Evolutionary conservation across 2,329 filamentous ascomycete species (phyloP).

Genomic region (Diaporthe capsici): DNA sequence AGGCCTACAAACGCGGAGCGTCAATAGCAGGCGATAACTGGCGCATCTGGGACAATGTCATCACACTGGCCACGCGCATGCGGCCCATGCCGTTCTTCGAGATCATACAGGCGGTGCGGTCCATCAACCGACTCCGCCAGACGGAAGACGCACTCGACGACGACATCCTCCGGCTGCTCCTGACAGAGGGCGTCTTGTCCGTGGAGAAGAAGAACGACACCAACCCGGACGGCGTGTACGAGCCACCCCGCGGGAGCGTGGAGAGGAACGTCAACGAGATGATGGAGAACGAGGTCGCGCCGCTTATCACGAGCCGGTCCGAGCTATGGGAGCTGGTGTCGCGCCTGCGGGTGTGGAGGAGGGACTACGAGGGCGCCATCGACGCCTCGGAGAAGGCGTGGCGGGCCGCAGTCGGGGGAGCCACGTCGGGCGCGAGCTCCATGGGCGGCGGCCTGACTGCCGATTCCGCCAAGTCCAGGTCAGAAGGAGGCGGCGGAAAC

Average conservation of each 20-base stretch:
- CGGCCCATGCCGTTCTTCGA: constrained; percentile 82
- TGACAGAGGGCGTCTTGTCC: constrained; percentile 76
- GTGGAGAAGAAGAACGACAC: constrained; percentile 54
- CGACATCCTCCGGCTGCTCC: constrained; percentile 78
- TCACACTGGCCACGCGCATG: constrained; percentile 86
- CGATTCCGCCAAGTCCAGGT: constrained; percentile 37
- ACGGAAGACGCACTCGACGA: constrained; percentile 85
- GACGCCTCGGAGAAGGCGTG: constrained; percentile 92
- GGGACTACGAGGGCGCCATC: constrained; percentile 79
- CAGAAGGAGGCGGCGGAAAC: constrained; percentile 55
- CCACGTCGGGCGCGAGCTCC: constrained; percentile 60
- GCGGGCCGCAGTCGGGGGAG: constrained; percentile 76
- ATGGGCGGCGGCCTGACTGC: constrained; percentile 55
- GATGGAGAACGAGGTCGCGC: constrained; percentile 80
- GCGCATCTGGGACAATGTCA: constrained; percentile 97
- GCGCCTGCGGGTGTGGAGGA: constrained; percentile 79
- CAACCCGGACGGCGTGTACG: constrained; percentile 49
- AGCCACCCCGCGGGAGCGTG: constrained; percentile 69
- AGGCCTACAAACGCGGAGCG: constrained; percentile 89
- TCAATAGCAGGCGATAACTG: constrained; percentile 87
- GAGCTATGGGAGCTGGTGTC: constrained; percentile 83
- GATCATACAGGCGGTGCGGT: constrained; percentile 80
- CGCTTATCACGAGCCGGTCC: constrained; percentile 85
- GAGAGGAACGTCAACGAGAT: constrained; percentile 77
- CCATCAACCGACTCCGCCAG: constrained; percentile 82